A percentile compares a stretch with the other conserved stretches of the same genome.
Conservation (phyloP, 805 yeast species). For the Barnettozyma botsteinii region DNA sequence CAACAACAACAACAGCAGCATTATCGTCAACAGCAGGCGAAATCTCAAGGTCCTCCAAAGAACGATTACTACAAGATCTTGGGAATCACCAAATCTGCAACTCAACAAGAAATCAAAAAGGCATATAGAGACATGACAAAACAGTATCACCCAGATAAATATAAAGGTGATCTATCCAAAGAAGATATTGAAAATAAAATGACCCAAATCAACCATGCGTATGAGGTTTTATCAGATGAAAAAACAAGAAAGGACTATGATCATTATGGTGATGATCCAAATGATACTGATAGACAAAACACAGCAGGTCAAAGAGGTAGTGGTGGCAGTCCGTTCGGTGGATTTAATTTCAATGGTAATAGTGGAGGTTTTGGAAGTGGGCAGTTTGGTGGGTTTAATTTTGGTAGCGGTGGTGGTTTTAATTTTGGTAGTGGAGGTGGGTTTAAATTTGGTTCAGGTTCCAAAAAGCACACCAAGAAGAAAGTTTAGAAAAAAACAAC, state of each 20-base stretch:
- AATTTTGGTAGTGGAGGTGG: neutral
- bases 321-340: constrained; percentile 5
- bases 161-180: constrained; percentile 58
- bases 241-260: constrained; percentile 65
- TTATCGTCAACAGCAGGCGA: constrained; percentile 31
- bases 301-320: constrained; percentile 5
- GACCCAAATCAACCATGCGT: constrained; percentile 91
- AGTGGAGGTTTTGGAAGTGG: constrained; percentile 8
- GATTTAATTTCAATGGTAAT: constrained; percentile 2
- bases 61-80: constrained; percentile 79
- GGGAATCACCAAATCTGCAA: constrained; percentile 63
- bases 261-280: constrained; percentile 47
- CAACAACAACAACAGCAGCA: constrained; percentile 38
- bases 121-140: constrained; percentile 77
- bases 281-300: constrained; percentile 28
- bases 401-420: constrained; percentile 1
- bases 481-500: neutral
- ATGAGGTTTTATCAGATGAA: constrained; percentile 72
- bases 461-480: neutral
- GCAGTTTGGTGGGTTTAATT: constrained; percentile 4
- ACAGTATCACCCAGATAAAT: constrained; percentile 89
- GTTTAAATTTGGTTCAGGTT: neutral
- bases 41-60: constrained; percentile 28
- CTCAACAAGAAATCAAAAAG: constrained; percentile 64
- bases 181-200: constrained; percentile 75